Evolutionary conservation across 192 early-diverging fungal genomes (phyloP).

Genomic region (Coemansia sp.): DNA sequence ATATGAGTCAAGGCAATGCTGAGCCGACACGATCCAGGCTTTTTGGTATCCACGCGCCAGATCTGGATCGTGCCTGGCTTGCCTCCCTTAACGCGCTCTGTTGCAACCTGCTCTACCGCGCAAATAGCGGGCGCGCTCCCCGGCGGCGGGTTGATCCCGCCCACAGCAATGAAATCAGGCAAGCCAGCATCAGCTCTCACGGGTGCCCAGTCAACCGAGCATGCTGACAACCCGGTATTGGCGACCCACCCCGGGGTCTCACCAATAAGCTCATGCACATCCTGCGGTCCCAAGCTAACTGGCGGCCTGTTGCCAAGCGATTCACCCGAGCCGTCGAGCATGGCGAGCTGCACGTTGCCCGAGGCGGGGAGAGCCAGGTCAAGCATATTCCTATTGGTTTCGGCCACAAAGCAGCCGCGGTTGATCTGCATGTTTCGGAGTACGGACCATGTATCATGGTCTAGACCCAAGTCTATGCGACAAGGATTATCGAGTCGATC

Average conservation of each 20-base stretch:
- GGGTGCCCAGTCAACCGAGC: conserved; percentile 38
- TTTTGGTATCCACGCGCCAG: conserved; percentile 24
- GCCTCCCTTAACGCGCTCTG: conserved; percentile 11
- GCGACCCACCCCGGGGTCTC: conserved; percentile 13
- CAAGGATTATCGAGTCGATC: conserved; percentile 9
- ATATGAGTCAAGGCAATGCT: conserved; percentile 23
- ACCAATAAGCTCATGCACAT: background rate
- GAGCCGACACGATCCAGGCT: conserved; percentile 9
- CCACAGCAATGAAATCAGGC: conserved; percentile 25
- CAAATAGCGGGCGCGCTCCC: background rate
- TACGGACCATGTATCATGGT: conserved; percentile 16
- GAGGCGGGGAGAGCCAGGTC: background rate
- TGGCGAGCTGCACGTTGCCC: background rate
- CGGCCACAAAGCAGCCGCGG: background rate
- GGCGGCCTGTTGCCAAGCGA: background rate
- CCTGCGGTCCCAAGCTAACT: conserved; percentile 1
- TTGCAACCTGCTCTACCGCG: background rate
- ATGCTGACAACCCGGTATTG: conserved; percentile 18
- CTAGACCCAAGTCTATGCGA: conserved; percentile 30
- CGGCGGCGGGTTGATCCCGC: conserved; percentile 15
- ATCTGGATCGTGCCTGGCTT: conserved; percentile 35
- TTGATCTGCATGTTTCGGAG: conserved; percentile 13
- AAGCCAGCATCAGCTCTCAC: background rate
- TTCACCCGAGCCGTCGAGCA: background rate
- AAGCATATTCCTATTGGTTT: background rate